Evolutionary conservation across 2,329 filamentous ascomycete genomes (phyloP).

Genomic region (Corinectria fuckeliana): DNA sequence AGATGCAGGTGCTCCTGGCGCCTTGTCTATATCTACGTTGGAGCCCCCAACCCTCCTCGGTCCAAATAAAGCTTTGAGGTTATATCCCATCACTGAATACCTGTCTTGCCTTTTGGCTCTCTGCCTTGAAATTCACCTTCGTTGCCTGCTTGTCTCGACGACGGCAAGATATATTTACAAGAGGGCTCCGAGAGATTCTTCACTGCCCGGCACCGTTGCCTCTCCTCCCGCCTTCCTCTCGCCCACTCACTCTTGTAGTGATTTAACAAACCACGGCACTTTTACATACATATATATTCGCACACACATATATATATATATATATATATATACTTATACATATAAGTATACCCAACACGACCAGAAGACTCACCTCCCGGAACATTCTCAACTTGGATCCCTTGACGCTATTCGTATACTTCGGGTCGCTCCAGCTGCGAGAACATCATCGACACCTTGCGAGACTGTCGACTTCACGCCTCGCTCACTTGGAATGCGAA

Average conservation of each 20-base stretch:
- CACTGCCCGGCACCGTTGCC: neutral
- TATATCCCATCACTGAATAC: slow-evolving; percentile 12
- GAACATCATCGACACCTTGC: slow-evolving; percentile 30
- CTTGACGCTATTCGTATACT: neutral
- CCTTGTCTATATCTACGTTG: slow-evolving; percentile 41
- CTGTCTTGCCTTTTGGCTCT: slow-evolving; percentile 1
- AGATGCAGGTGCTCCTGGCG: slow-evolving; percentile 36
- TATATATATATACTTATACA: neutral
- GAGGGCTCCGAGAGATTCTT: slow-evolving; percentile 10
- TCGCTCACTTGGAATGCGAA: slow-evolving; percentile 36
- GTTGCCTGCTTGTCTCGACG: slow-evolving; percentile 8
- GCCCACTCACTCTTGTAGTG: slow-evolving; percentile 5
- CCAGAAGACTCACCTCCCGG: neutral
- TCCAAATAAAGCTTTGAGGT: slow-evolving; percentile 29
- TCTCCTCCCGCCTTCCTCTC: neutral
- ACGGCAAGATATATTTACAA: slow-evolving; percentile 6
- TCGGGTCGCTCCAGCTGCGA: slow-evolving; percentile 11
- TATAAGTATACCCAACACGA: neutral
- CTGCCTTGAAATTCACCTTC: slow-evolving; percentile 15
- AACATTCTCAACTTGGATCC: neutral
- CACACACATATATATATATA: slow-evolving; percentile 8
- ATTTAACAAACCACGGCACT: slow-evolving; percentile 6
- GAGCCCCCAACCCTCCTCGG: slow-evolving; percentile 30
- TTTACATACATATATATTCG: too few relatives aligned
- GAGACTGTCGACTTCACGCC: slow-evolving; percentile 27